A percentile compares a stretch with the other conserved stretches of the same genome.
phyloP scores from a whole-genome alignment of 768 basidiomycete genomes.

The Brasilioporus rufonigricans region DNA sequence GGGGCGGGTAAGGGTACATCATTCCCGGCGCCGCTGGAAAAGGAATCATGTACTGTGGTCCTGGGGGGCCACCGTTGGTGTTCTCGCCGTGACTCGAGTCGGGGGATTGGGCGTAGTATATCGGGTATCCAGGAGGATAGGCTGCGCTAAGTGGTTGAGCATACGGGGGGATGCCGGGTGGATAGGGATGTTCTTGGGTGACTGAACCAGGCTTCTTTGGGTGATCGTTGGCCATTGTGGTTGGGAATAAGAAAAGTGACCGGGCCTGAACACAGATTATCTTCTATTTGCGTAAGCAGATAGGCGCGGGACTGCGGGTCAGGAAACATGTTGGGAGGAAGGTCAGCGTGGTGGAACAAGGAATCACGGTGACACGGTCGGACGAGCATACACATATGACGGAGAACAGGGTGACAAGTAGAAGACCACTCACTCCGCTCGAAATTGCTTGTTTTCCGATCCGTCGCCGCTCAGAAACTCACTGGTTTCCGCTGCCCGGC shows the following conservation, averaged over 20 bases:
- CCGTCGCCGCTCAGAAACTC: slow-evolving; percentile 37
- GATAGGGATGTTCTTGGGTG: slow-evolving; percentile 34
- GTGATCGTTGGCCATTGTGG: slow-evolving; percentile 32
- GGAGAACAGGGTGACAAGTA: slow-evolving; percentile 1
- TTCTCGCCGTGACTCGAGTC: slow-evolving; percentile 34
- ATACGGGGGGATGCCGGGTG: slow-evolving; percentile 29
- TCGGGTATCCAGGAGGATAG: slow-evolving; percentile 33
- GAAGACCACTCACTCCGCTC: slow-evolving; percentile 34
- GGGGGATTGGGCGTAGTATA: slow-evolving; percentile 32
- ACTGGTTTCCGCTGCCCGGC: slow-evolving; percentile 14
- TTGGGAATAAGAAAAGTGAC: slow-evolving; percentile 26
- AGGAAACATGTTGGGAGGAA: slow-evolving; percentile 19
- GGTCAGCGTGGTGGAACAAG: slow-evolving; percentile 7
- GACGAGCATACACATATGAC: not conserved
- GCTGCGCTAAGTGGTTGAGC: slow-evolving; percentile 25
- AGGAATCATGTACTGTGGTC: slow-evolving; percentile 37
- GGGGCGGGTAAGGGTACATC: slow-evolving; percentile 43
- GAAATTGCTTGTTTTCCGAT: slow-evolving; percentile 37
- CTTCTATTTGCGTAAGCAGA: slow-evolving; percentile 33
- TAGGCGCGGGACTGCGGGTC: slow-evolving; percentile 24
- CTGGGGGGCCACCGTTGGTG: slow-evolving; percentile 26
- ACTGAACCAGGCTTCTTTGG: slow-evolving; percentile 34
- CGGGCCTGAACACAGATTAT: slow-evolving; percentile 20
- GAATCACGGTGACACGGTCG: slow-evolving; percentile 4
- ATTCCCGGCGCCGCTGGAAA: slow-evolving; percentile 40